Evolutionary conservation across 2,329 filamentous ascomycete genomes (phyloP).

Genomic region (Drechslerella dactyloides): DNA sequence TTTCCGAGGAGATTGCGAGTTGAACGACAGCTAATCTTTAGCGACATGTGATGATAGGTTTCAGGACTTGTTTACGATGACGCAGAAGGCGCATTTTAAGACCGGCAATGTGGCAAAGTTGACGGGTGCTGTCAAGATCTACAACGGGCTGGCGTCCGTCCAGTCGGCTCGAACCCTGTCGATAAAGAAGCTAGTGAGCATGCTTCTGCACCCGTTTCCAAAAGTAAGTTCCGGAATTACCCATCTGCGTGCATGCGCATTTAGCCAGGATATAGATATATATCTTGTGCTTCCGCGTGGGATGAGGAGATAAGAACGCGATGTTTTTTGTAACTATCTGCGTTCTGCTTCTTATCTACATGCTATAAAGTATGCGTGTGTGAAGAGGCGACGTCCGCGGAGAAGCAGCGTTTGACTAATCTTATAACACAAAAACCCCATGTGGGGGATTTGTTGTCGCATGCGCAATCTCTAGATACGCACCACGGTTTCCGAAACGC

Average conservation of each 20-base stretch:
- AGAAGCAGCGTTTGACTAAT: conserved; percentile 47
- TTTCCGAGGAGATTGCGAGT: conserved; percentile 32
- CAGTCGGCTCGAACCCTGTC: conserved; percentile 63
- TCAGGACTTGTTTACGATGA: conserved; percentile 70
- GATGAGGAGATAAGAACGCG: not conserved
- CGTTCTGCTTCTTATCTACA: too few relatives aligned
- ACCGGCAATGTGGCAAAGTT: conserved; percentile 81
- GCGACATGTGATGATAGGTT: conserved; percentile 58
- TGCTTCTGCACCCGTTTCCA: conserved; percentile 84
- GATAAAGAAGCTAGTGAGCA: conserved; percentile 71
- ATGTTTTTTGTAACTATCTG: not conserved
- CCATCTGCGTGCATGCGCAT: conserved; percentile 15
- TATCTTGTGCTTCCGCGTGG: not conserved
- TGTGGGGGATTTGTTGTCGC: conserved; percentile 23
- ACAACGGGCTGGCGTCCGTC: conserved; percentile 69
- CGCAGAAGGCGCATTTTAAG: conserved; percentile 82
- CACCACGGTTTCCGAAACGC: conserved; percentile 39
- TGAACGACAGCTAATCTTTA: conserved; percentile 17
- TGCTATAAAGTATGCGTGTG: too few relatives aligned
- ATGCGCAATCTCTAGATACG: conserved; percentile 30
- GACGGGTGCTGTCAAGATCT: conserved; percentile 78
- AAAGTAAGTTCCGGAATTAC: conserved; percentile 64
- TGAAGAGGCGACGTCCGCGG: conserved; percentile 39
- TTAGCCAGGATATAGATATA: conserved; percentile 13
- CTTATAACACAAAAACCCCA: conserved; percentile 41